phyloP scores from a whole-genome alignment of 345 rosid species.

The Lepidium sativum region DNA sequence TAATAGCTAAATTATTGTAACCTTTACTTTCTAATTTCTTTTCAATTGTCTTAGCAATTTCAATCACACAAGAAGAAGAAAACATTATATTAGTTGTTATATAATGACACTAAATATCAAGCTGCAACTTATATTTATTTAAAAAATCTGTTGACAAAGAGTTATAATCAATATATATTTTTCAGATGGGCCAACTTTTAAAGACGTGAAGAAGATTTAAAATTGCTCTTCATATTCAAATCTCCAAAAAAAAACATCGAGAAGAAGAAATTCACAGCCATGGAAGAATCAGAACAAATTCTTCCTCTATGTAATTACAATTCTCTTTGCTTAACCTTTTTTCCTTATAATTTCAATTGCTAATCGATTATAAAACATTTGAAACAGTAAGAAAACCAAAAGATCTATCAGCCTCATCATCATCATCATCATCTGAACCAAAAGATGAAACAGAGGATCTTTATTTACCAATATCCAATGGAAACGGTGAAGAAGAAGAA shows the following conservation, averaged over 20 bases:
- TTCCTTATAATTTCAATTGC: neutral
- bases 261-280: conserved; percentile 8
- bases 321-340: neutral
- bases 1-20: neutral
- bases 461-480: conserved; percentile 1
- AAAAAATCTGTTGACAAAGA: neutral
- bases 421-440: conserved; percentile 22
- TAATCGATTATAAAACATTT: neutral
- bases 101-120: neutral
- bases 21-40: neutral
- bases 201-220: conserved; percentile 21
- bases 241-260: neutral
- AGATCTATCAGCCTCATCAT: conserved; percentile 4
- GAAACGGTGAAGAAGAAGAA: conserved; percentile 12
- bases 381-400: conserved; percentile 8
- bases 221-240: conserved; percentile 1
- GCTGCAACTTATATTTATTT: neutral
- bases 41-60: neutral
- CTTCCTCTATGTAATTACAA: conserved; percentile 25
- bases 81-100: neutral
- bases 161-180: neutral
- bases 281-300: conserved; percentile 31
- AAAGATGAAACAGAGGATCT: conserved; percentile 22
- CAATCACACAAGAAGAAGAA: neutral
- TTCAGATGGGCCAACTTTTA: conserved; percentile 5